phyloP scores from a whole-genome alignment of 2,329 filamentous ascomycete species.

The Fusarium oxysporum region DNA sequence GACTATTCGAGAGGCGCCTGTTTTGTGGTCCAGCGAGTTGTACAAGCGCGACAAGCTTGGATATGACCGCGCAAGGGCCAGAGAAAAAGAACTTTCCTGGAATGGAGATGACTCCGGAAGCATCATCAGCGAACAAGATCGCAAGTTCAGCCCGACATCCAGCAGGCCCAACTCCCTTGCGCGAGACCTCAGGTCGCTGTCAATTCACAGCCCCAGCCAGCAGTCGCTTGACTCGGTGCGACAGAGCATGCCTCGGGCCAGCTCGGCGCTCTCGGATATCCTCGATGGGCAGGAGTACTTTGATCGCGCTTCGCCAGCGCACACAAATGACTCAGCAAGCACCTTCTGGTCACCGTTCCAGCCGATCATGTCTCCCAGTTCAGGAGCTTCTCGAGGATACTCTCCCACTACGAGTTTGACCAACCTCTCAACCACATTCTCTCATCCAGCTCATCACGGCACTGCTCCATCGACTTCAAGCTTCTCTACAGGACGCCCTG shows the following conservation, averaged over 20 bases:
- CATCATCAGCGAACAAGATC: conserved; percentile 66
- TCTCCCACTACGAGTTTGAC: conserved; percentile 72
- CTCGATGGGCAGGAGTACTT: conserved; percentile 79
- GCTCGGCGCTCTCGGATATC: conserved; percentile 71
- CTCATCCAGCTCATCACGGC: conserved; percentile 55
- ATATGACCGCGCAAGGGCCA: conserved; percentile 60
- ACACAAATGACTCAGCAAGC: conserved; percentile 78
- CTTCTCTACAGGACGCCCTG: conserved; percentile 67
- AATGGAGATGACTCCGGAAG: conserved; percentile 63
- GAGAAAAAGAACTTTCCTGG: conserved; percentile 62
- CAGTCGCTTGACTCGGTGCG: conserved; percentile 77
- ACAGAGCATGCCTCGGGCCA: conserved; percentile 68
- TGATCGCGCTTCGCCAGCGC: conserved; percentile 73
- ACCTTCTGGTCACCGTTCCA: conserved; percentile 94
- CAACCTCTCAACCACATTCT: conserved; percentile 65
- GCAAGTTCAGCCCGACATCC: conserved; percentile 56
- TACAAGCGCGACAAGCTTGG: conserved; percentile 80
- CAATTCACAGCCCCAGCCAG: conserved; percentile 73
- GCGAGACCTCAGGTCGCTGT: conserved; percentile 68
- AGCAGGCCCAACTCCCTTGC: conserved; percentile 64
- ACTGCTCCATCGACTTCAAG: conserved; percentile 59
- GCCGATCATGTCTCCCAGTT: conserved; percentile 71
- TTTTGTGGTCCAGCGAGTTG: conserved; percentile 92
- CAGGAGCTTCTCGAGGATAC: conserved; percentile 69
- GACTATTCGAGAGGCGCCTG: conserved; percentile 84